Base-by-base conservation (phyloP, 1,284 basidiomycete genomes). In the Ustilago loliicola region DNA sequence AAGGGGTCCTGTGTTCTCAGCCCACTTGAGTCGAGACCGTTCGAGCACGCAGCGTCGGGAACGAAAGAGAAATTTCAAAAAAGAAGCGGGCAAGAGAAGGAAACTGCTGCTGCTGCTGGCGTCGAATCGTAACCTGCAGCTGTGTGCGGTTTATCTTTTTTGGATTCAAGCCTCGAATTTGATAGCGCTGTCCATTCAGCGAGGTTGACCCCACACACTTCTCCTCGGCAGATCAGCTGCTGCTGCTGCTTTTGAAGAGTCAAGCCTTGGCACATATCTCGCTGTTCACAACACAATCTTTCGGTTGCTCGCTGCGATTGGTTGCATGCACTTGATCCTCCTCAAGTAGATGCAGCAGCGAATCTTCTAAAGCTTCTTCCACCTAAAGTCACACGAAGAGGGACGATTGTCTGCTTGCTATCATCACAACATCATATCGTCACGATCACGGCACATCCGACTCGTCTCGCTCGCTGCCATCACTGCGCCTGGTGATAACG, bases 151-250 rank as follows among this genome's bases (percentile, higher is more conserved):
- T 45, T 48, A 21, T 29, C 17, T 25, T 34, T 36, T 7, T 54
- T 15, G 8, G 21, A 4, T 34, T 25, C 36, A 30, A 21, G 36
- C 38, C 38, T 45, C 25, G 23, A 45, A 45, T 57, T 57, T 57
- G n/a, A 29, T 27, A 30, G 8, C 61, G 61, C 42, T 19, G 29
- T 42, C 65, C 65, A 67, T 61, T 67, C 58, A 67, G 36, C 36
- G 23, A 15, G 32, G 3, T 48, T 45, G n/a, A 66, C 65, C 65
- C 64, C 63, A 54, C 63, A 65, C 45, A 19, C 47, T 34, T 34
- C 11, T 34, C 11, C 32, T 34, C 32, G 32, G 32, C 32, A 38
- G 36, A 38, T 38, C 50, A 51, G n/a, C 2, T 29, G 21, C 19
- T 2, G 19, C 23, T 21, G 25, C 10, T n/a, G 25, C n/a, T n/a